Base-by-base conservation (phyloP, 2,329 filamentous ascomycete genomes). In the Claviceps sp. region DNA sequence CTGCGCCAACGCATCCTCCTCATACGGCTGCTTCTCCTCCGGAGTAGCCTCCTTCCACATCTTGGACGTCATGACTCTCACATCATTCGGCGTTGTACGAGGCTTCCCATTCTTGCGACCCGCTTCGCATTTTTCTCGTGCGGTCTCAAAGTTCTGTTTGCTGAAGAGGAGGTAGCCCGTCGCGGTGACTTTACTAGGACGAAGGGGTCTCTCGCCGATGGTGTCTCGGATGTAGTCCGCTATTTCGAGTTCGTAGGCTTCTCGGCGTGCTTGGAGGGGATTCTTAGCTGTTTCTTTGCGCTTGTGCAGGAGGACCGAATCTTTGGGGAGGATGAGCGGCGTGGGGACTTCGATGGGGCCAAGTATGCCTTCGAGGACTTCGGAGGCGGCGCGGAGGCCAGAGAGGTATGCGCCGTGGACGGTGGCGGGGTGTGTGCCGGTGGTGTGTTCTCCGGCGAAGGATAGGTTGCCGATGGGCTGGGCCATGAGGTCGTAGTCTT, bases 361-460 rank as follows among this genome's bases (percentile, higher is more conserved):
- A 36, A 93, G 73, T 64, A 96, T 78, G 2, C 80, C 73, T 51
- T 91, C 84, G 40, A 95, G 73, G 2, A 98, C 79, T 62, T 97
- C 90, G 3, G 87, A 84, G 11, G 93, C 93, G 3, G 86, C 93
- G 48, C 93, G 84, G 5, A 98, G 74, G 2, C 93, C 94, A 2
- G 93, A 96, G 4, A 98, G 73, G 63, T 97, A 98, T 8, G 93
- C 94, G 5, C 93, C 93, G 59, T 98, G 93, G 0, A 98, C 93
- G 2, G 93, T 98, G 36, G 94, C 93, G 13, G 94, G 93, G 64
- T 98, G 90, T 0, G 89, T 95, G 47, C 88, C 89, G 60, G 87
- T 96, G 1, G 94, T 98, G 55, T 95, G 93, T 68, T 98, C 93
- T 47, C 93, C 93, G 16, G 91, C 93, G 67, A 98, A 98, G 67